Evolutionary conservation across 2,329 filamentous ascomycete genomes (phyloP).

Genomic region (Paracoccidioides lutzii): DNA sequence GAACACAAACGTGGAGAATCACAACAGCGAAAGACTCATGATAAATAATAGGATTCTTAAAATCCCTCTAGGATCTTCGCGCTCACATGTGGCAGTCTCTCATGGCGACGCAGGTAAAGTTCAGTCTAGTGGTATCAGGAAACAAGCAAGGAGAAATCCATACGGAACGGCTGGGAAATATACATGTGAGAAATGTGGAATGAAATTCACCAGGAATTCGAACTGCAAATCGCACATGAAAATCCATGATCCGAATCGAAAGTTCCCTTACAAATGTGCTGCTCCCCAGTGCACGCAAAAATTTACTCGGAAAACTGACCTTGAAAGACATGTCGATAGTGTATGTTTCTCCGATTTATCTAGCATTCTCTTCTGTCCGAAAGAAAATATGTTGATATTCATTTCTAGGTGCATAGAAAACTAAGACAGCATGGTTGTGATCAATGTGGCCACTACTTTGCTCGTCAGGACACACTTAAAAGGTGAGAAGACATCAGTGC

Average conservation of each 20-base stretch:
- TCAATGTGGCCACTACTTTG: constrained; percentile 58
- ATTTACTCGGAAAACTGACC: constrained; percentile 73
- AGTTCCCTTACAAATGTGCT: constrained; percentile 57
- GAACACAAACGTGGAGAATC: constrained; percentile 5
- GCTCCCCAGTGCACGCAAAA: constrained; percentile 54
- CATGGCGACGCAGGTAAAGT: background rate
- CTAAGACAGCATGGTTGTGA: constrained; percentile 57
- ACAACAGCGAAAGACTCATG: background rate
- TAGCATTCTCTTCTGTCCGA: background rate
- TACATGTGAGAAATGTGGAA: constrained; percentile 61
- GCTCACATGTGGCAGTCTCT: constrained; percentile 1
- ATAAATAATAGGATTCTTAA: constrained; percentile 3
- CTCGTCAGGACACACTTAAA: constrained; percentile 68
- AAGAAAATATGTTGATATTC: constrained; percentile 35
- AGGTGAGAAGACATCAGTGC: constrained; percentile 41
- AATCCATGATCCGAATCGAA: constrained; percentile 62
- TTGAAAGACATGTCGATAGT: constrained; percentile 44
- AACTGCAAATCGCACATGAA: constrained; percentile 81
- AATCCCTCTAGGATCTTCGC: constrained; percentile 1
- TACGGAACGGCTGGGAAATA: constrained; percentile 49
- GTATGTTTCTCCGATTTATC: constrained; percentile 33
- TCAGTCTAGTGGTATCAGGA: constrained; percentile 2
- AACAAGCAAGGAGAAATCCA: constrained; percentile 2
- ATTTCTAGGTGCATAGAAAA: constrained; percentile 55
- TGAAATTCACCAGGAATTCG: constrained; percentile 69